phyloP scores from a whole-genome alignment of 768 basidiomycete genomes.

The Hypsizygus marmoreus region DNA sequence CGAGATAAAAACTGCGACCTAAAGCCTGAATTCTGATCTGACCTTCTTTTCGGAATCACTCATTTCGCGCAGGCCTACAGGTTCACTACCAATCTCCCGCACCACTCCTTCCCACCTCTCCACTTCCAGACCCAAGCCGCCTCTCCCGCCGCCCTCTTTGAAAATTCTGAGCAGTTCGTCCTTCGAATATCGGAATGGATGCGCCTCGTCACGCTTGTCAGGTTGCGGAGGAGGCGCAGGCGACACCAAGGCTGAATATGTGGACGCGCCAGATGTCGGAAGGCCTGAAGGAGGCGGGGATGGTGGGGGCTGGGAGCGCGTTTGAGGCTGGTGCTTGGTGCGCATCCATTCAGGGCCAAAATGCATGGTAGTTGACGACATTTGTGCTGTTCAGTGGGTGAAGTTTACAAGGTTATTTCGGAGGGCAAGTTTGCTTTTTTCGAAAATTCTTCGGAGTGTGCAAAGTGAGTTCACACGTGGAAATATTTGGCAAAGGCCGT shows the following conservation, averaged over 20 bases:
- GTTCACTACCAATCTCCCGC: constrained; percentile 71
- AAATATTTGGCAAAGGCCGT: constrained; percentile 31
- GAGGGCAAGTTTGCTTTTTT: constrained; percentile 24
- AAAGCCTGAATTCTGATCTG: constrained; percentile 25
- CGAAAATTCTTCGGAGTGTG: constrained; percentile 35
- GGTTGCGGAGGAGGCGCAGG: constrained; percentile 47
- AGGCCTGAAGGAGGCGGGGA: constrained; percentile 56
- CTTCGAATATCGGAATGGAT: constrained; percentile 86
- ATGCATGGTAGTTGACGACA: constrained; percentile 75
- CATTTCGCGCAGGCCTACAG: constrained; percentile 78
- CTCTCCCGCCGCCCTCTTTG: constrained; percentile 73
- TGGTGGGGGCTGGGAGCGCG: constrained; percentile 56
- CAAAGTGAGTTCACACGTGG: constrained; percentile 39
- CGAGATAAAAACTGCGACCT: constrained; percentile 18
- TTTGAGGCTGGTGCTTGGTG: constrained; percentile 62
- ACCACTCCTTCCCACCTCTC: constrained; percentile 91
- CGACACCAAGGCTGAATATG: constrained; percentile 73
- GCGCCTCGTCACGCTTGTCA: constrained; percentile 63
- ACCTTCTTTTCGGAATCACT: constrained; percentile 89
- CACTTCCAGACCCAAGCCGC: constrained; percentile 80
- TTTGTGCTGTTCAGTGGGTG: constrained; percentile 28
- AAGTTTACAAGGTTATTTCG: constrained; percentile 21
- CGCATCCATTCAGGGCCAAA: constrained; percentile 96
- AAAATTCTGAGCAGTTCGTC: constrained; percentile 85
- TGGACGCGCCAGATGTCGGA: constrained; percentile 53